Evolutionary conservation across 768 basidiomycete genomes (phyloP).

Genomic region (Pisolithus marmoratus): DNA sequence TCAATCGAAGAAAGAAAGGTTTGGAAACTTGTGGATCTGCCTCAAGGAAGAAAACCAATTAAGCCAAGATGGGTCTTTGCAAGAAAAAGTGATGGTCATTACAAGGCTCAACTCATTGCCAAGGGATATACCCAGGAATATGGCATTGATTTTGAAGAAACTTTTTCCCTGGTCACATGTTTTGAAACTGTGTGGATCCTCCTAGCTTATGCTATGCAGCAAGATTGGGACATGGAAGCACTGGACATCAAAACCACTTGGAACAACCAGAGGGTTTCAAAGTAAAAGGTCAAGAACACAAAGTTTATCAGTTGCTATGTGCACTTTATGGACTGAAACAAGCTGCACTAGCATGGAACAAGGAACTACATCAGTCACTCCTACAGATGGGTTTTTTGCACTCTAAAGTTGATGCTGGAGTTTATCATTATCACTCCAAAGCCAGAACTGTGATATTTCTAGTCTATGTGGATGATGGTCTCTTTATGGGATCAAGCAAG

Average conservation of each 20-base stretch:
- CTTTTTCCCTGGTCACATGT: too few relatives aligned
- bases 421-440: not conserved
- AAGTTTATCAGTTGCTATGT: not conserved
- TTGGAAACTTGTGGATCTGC: too few relatives aligned
- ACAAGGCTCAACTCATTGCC: too few relatives aligned
- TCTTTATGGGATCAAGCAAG: not conserved
- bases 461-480: not conserved
- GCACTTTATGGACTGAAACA: not conserved
- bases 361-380: not conserved
- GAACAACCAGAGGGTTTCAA: not conserved
- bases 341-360: not conserved
- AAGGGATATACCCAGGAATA: too few relatives aligned
- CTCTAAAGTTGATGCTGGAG: not conserved
- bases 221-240: too few relatives aligned
- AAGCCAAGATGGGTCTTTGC: too few relatives aligned
- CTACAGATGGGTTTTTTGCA: not conserved
- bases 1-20: too few relatives aligned
- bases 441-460: not conserved
- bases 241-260: not conserved
- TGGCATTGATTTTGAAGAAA: too few relatives aligned
- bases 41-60: too few relatives aligned
- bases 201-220: too few relatives aligned
- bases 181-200: slow-evolving; percentile 1
- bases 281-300: not conserved
- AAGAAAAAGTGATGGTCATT: too few relatives aligned